These are phyloP conservation scores for Xanthoconium separans DNA, from an alignment of 1,284 basidiomycete species.

Conservation along the genomic window DNA sequence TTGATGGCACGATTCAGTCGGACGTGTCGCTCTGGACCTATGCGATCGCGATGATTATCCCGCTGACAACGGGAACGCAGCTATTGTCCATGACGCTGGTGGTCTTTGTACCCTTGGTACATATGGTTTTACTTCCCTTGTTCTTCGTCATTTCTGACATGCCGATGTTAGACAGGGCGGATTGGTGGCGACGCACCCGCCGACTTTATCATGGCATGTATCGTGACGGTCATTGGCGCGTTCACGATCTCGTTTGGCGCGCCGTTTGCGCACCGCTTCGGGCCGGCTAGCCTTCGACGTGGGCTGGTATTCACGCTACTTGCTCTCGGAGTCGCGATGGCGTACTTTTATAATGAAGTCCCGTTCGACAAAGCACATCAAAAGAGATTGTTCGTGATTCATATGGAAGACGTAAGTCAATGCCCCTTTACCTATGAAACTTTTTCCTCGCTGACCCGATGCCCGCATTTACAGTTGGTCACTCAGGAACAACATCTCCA, in stretches of 20 bases:
- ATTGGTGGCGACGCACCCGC: conserved; percentile 78
- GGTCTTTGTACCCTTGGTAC: conserved; percentile 93
- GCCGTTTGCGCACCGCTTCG: conserved; percentile 79
- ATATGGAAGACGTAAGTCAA: conserved; percentile 79
- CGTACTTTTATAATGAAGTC: conserved; percentile 59
- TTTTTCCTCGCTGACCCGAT: neutral
- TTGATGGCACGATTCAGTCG: conserved; percentile 11
- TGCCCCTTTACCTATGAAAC: neutral
- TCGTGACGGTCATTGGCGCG: conserved; percentile 61
- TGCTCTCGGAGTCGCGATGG: conserved; percentile 51
- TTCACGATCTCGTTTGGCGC: conserved; percentile 63
- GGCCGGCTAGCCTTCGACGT: conserved; percentile 45
- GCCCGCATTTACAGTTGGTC: conserved; percentile 53
- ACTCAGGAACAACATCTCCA: conserved; percentile 77
- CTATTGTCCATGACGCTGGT: conserved; percentile 73
- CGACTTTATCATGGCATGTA: conserved; percentile 87
- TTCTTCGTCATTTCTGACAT: neutral
- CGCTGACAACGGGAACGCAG: conserved; percentile 70
- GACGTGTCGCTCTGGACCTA: conserved; percentile 64
- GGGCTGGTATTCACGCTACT: conserved; percentile 50
- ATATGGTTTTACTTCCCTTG: conserved; percentile 42
- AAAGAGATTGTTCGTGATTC: conserved; percentile 83
- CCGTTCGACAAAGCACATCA: conserved; percentile 88
- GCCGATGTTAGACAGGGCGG: conserved; percentile 58
- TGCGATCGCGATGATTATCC: conserved; percentile 58